Evolutionary conservation across 108 stramenopile species (phyloP), one percentile per base, ranked within the genome.

Genomic region (Cyclotella kingstonii): DNA sequence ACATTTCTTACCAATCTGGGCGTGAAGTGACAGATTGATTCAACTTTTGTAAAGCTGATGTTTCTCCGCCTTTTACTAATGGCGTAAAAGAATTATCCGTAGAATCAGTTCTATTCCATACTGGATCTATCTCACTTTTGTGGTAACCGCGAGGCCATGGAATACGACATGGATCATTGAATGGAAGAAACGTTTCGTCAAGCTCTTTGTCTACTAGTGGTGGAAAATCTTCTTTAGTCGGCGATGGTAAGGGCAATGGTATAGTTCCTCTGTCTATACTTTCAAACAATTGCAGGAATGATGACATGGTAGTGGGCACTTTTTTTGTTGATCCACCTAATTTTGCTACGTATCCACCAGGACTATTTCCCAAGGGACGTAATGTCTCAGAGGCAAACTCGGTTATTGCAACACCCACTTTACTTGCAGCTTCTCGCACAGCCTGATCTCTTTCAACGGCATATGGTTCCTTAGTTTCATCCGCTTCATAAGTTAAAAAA

Each of bases 381-480:
- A 75, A 17, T 2, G 84, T 82, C 54, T 93, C 86, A 29, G 67
- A 63, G 18, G 10, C 17, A 70, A 65, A 83, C 3, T 54, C 60
- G 21, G 63, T 30, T 3, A 95, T 70, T 4, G 78, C 46, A n/a
- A 92, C 75, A 1, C 67, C 72, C 18, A 27, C 27, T 39, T 73
- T 25, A 26, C 56, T 41, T 1, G 82, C 81, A 7, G 70, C 47
- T n/a, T 84, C 59, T 11, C 80, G 66, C 0, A 91, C 78, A 14
- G 76, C 57, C 8, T 48, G 69, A 67, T 95, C 95, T 2, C 82
- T 54, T 57, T 83, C 58, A 27, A 66, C 53, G 8, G 84, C 80
- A 50, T 84, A 84, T 2, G 81, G 78, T 63, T 85, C 84, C 7
- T 78, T 78, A 17, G 82, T 74, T 55, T 91, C 85, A 29, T 85